Percentiles rank a stretch among this genome's conserved stretches.
These are phyloP conservation scores for Zarea fungicola DNA, from an alignment of 2,329 filamentous ascomycete genomes.

Conservation along the genomic window DNA sequence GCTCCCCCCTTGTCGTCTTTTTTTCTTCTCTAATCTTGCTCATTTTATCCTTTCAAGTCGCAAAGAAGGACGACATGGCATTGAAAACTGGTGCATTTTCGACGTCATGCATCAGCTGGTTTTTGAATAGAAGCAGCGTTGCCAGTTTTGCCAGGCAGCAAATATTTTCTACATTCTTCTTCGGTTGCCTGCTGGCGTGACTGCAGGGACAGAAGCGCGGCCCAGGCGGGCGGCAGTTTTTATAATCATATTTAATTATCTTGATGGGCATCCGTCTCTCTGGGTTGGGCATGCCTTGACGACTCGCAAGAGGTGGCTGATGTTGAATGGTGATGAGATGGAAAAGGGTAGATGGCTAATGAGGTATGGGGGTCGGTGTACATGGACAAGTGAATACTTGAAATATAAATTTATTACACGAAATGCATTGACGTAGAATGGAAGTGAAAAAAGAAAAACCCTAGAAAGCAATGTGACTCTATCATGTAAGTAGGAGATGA, in stretches of 20 bases:
- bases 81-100: too few relatives aligned
- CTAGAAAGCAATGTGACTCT: too few relatives aligned
- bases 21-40: background rate
- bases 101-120: background rate
- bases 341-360: background rate
- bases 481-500: too few relatives aligned
- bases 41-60: background rate
- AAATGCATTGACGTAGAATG: too few relatives aligned
- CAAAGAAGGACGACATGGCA: background rate
- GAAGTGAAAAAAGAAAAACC: too few relatives aligned
- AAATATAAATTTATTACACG: background rate
- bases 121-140: slow-evolving; percentile 11
- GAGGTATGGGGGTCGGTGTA: background rate
- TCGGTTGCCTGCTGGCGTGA: background rate
- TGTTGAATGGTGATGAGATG: too few relatives aligned
- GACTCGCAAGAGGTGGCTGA: background rate
- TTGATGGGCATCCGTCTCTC: background rate
- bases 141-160: background rate
- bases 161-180: slow-evolving; percentile 1
- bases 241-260: slow-evolving; percentile 8
- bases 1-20: too few relatives aligned
- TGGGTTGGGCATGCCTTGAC: background rate
- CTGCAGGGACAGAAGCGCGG: background rate
- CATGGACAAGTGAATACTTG: background rate
- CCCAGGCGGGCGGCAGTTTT: background rate